Evolutionary conservation across 2,329 filamentous ascomycete genomes (phyloP), one percentile per base, ranked within the genome.

Genomic region (Blastomyces gilchristii): DNA sequence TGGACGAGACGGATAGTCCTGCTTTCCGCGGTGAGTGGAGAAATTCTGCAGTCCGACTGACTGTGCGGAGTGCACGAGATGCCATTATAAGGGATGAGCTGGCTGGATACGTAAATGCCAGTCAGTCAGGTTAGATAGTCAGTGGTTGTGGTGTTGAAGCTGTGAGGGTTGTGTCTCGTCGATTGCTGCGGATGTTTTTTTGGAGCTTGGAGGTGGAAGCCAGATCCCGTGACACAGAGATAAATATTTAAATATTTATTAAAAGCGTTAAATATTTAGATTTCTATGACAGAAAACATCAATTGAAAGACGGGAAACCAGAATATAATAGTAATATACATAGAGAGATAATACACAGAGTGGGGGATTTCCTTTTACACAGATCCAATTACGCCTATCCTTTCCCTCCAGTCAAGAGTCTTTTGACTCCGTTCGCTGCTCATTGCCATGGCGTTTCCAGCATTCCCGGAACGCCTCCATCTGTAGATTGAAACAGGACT

Each of bases 391-490:
- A 22, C 18, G 41, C 9, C 43, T 18, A 37, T 50, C n/a, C 22
- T 58, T 43, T 52, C 70, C 68, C 85, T 31, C 8, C 34, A 8
- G 3, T 41, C 31, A 59, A 59, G 43, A 82, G 72, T 96, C 87
- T 72, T 91, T 93, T 52, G 83, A 87, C 62, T 82, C 82, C 0
- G 92, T 97, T 71, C 94, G 85, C 74, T 88, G 79, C 70, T 96
- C 87, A 74, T 97, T 97, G 58, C 91, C 87, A 70, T 95, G 87
- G 67, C 81, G 82, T 78, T 95, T 96, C 93, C 93, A 97, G 76
- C 93, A 97, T 70, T 88, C 83, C 71, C 86, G 87, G 74, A 97
- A 97, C 1, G 83, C 82, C 72, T 94, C 88, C 89, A 97, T 95
- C 93, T 97, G 69, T 39, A 63, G 54, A 39, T 58, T 43, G 11